A percentile compares a stretch with the other conserved stretches of the same genome.
These are phyloP conservation scores for Physcomitrellopsis africana DNA, from an alignment of 225 moss, liverwort and hornwort genomes.

Conservation along the genomic window DNA sequence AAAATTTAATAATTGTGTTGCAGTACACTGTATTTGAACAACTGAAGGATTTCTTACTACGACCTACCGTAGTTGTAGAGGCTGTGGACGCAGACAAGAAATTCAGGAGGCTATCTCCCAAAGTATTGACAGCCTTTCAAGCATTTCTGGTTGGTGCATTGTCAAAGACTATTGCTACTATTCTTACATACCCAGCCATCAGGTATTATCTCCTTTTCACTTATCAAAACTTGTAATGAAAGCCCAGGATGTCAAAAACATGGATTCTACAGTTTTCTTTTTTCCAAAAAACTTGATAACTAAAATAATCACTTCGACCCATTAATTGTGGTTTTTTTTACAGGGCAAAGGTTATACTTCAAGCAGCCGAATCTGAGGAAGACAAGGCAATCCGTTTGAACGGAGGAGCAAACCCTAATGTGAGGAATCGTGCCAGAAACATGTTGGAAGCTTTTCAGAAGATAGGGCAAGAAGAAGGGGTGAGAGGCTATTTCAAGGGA, in stretches of 20 bases:
- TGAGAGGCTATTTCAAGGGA: conserved; percentile 84
- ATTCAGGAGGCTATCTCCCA: conserved; percentile 48
- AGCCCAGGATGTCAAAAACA: too few species aligned
- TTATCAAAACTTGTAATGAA: too few species aligned
- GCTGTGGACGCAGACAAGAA: conserved; percentile 23
- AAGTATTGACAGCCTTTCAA: conserved; percentile 74
- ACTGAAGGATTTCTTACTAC: conserved; percentile 81
- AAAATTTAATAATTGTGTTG: conserved; percentile 19
- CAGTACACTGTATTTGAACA: conserved; percentile 99
- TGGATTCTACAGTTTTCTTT: too few species aligned
- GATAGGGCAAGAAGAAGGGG: conserved; percentile 76
- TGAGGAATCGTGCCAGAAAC: conserved; percentile 45
- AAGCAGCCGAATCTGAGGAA: conserved; percentile 83
- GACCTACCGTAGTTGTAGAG: conserved; percentile 31
- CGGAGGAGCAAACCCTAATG: conserved; percentile 11
- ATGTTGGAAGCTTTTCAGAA: conserved; percentile 72
- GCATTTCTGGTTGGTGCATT: conserved; percentile 88
- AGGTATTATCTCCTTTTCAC: conserved; percentile 48
- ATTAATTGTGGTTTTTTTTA: background rate
- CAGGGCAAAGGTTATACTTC: conserved; percentile 90
- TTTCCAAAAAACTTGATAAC: too few species aligned
- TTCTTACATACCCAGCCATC: conserved; percentile 95
- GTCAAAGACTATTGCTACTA: conserved; percentile 83
- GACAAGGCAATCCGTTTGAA: conserved; percentile 46
- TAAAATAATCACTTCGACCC: background rate